Percentiles rank a stretch among this genome's conserved stretches.
phyloP scores from a whole-genome alignment of 2,329 filamentous ascomycete genomes.

The Neonectria faginata region DNA sequence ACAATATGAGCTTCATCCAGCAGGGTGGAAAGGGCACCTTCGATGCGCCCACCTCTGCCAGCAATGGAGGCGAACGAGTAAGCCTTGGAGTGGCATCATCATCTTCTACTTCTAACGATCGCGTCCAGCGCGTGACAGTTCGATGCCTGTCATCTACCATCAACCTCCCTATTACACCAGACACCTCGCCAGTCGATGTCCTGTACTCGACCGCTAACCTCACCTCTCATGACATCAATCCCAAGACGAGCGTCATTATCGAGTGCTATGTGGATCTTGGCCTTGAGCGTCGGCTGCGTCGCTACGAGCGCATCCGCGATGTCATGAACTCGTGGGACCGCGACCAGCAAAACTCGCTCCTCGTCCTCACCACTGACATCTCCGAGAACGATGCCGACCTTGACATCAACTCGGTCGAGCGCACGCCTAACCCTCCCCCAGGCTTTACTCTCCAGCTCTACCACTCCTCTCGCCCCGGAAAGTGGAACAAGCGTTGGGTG shows the following conservation, averaged over 20 bases:
- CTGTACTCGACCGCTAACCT: slow-evolving; percentile 74
- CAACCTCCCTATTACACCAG: slow-evolving; percentile 76
- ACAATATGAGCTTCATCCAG: slow-evolving; percentile 56
- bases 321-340: slow-evolving; percentile 93
- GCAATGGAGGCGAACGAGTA: slow-evolving; percentile 82
- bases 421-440: slow-evolving; percentile 67
- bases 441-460: slow-evolving; percentile 79
- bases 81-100: slow-evolving; percentile 49
- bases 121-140: slow-evolving; percentile 74
- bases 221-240: slow-evolving; percentile 73
- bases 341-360: slow-evolving; percentile 80
- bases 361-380: slow-evolving; percentile 71
- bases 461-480: slow-evolving; percentile 83
- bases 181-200: slow-evolving; percentile 80
- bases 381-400: slow-evolving; percentile 70
- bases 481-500: slow-evolving; percentile 89
- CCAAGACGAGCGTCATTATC: slow-evolving; percentile 75
- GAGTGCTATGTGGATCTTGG: slow-evolving; percentile 82
- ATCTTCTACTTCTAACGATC: slow-evolving; percentile 20
- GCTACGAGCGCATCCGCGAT: slow-evolving; percentile 87
- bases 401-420: slow-evolving; percentile 72
- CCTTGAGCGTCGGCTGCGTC: slow-evolving; percentile 83
- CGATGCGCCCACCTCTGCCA: slow-evolving; percentile 83
- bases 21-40: slow-evolving; percentile 62
- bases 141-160: slow-evolving; percentile 77